Evolutionary conservation across 2,329 filamentous ascomycete species (phyloP), one percentile per base, ranked within the genome.

Genomic region (Cladosporium sp.): DNA sequence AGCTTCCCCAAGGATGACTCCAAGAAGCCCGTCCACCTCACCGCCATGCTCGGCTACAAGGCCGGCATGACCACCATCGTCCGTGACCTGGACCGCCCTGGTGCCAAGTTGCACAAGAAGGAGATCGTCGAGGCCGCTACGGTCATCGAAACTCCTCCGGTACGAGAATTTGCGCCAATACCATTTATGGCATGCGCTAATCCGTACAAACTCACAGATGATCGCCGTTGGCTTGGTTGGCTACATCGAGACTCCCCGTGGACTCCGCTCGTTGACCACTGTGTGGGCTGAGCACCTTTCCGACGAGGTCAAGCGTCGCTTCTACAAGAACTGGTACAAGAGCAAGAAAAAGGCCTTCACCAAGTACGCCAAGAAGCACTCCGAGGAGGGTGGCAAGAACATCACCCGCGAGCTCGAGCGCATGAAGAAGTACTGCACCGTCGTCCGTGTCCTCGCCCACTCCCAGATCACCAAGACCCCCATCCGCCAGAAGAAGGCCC

Each of bases 241-340:
- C 81, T 99, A 99, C 89, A 97, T 99, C 85, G 95, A 99, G 89
- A 99, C 95, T 81, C 95, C 95, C 83, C 95, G 95, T 80, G 95
- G 95, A 86, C 93, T 99, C 80, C 94, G 95, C 83, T 99, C 95
- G 75, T 93, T 99, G 84, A 97, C 93, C 83, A 98, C 95, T 81
- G 92, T 99, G 82, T 99, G 95, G 95, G 95, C 95, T 80, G 95
- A 98, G 90, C 95, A 99, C 84, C 85, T 99, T 84, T 92, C 91
- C 85, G 95, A 99, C 84, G 95, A 98, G 87, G 82, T 99, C 84
- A 97, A 97, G 91, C 92, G 95, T 80, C 92, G 95, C 82, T 99
- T 99, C 92, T 99, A 99, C 92, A 98, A 98, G 93, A 99, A 99
- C 91, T 99, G 95, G 95, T 99, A 99, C 92, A 97, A 97, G 91